Conservation (phyloP, 169 alveolate genomes). For the Cryptosporidium ryanae region DNA sequence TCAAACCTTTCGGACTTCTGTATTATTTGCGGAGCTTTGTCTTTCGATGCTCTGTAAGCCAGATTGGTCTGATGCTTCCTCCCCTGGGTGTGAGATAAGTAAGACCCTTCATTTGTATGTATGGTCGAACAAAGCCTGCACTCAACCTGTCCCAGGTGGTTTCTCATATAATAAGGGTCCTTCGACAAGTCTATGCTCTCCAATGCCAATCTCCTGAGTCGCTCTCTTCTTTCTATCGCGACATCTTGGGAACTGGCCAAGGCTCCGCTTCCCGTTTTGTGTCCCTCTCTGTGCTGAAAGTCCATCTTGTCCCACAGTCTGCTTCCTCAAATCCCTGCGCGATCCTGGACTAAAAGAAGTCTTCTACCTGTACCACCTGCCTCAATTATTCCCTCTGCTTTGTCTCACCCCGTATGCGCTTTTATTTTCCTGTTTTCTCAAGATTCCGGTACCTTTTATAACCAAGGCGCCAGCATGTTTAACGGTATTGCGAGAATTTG, state of each 20-base stretch:
- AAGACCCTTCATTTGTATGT: constrained; percentile 97
- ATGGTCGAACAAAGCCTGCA: constrained; percentile 97
- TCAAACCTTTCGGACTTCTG: constrained; percentile 86
- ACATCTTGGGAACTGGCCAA: constrained; percentile 94
- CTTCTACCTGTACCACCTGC: too few species aligned
- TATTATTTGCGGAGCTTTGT: constrained; percentile 86
- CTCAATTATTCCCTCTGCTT: background rate
- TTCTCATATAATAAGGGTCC: constrained; percentile 90
- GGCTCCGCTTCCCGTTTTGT: constrained; percentile 97
- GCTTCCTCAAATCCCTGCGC: too few species aligned
- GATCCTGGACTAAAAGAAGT: too few species aligned
- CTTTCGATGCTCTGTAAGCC: constrained; percentile 94
- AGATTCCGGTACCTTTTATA: too few species aligned
- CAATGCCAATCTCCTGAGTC: constrained; percentile 94
- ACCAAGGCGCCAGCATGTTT: too few species aligned
- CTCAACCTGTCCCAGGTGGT: constrained; percentile 90
- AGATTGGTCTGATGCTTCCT: constrained; percentile 96
- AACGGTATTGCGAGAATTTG: too few species aligned
- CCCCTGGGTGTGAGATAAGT: constrained; percentile 98
- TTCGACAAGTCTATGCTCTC: constrained; percentile 92
- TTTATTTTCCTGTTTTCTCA: background rate
- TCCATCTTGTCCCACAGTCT: constrained; percentile 86
- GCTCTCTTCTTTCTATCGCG: constrained; percentile 95
- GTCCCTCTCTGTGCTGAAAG: constrained; percentile 97
- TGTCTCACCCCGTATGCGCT: background rate